Conservation (phyloP, 768 basidiomycete species). For the Sporobolomyces phaffii region DNA sequence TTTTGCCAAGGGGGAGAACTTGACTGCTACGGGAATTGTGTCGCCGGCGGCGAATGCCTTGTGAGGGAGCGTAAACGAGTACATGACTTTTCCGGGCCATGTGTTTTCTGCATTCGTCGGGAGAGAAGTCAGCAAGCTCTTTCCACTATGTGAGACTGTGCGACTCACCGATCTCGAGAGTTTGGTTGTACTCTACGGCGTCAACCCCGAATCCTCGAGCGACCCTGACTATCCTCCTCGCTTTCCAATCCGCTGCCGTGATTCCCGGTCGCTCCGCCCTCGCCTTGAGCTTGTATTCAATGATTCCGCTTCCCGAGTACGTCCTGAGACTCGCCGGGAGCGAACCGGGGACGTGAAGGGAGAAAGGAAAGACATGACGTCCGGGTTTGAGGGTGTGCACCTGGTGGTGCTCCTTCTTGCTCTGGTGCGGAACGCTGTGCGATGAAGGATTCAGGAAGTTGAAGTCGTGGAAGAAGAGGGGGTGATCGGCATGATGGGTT, state of each 20-base stretch:
- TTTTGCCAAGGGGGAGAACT: conserved; percentile 79
- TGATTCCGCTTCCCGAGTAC: conserved; percentile 53
- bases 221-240: conserved; percentile 59
- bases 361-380: conserved; percentile 85
- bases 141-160: background rate
- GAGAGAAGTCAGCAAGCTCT: background rate
- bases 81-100: conserved; percentile 97
- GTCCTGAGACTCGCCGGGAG: conserved; percentile 72
- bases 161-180: conserved; percentile 59
- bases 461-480: conserved; percentile 42
- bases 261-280: conserved; percentile 71
- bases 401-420: conserved; percentile 47
- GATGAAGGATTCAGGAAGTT: conserved; percentile 40
- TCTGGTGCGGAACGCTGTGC: conserved; percentile 39
- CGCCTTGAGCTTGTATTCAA: conserved; percentile 85
- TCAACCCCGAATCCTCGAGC: conserved; percentile 69
- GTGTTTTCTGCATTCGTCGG: conserved; percentile 64
- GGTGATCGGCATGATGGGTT: conserved; percentile 40
- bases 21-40: conserved; percentile 68
- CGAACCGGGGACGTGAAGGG: conserved; percentile 73
- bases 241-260: conserved; percentile 59
- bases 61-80: conserved; percentile 79
- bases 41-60: conserved; percentile 94
- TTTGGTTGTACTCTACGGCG: conserved; percentile 91
- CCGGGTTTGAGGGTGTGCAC: conserved; percentile 92